Base-by-base conservation (phyloP, 441 rosid species). In the Hura crepitans region DNA sequence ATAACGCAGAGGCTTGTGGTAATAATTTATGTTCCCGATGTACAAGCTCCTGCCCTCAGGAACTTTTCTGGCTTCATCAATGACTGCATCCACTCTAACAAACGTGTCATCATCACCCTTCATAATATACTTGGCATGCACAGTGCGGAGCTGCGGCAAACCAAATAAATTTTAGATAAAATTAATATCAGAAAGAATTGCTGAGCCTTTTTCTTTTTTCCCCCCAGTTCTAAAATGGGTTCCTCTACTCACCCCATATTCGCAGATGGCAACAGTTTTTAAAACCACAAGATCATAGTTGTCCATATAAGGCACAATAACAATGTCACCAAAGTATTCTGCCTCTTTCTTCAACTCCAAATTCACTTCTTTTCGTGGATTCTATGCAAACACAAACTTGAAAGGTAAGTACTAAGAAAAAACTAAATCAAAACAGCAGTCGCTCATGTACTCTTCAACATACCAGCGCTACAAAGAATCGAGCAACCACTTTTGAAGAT, bases 91-190 rank as follows among this genome's bases (percentile, higher is more conserved):
- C 74, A 90, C 84, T 79, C 86, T 87, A 65, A 90, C 82, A 83
- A 92, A 90, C 13, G 96, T 92, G 76, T 92, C 97, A 65, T 92
- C 95, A 30, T 92, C 97, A 49, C 95, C 84, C 78, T 92, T 92
- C 96, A 92, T 92, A 57, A 90, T 81, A 68, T 85, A 87, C 81
- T 87, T 87, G 13, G 96, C 93, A 15, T 74, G 83, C 53, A 73
- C 69, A 57, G 82, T 82, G 50, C 81, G 88, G 62, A 85, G 84
- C 95, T 90, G 85, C 45, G 27, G 74, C 75, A 37, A 71, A 51
- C 61, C 61, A 75, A 12, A 75, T 28, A 27, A 62, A 66, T 39
- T 65, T 39, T 11, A 23, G 27, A 6, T 65, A 57, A 60, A 33
- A 74, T 70, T 45, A 62, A 69, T 11, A 18, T 35, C 46, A 62